phyloP scores from a whole-genome alignment of 2,329 filamentous ascomycete species.

The Diaporthe vaccinii region DNA sequence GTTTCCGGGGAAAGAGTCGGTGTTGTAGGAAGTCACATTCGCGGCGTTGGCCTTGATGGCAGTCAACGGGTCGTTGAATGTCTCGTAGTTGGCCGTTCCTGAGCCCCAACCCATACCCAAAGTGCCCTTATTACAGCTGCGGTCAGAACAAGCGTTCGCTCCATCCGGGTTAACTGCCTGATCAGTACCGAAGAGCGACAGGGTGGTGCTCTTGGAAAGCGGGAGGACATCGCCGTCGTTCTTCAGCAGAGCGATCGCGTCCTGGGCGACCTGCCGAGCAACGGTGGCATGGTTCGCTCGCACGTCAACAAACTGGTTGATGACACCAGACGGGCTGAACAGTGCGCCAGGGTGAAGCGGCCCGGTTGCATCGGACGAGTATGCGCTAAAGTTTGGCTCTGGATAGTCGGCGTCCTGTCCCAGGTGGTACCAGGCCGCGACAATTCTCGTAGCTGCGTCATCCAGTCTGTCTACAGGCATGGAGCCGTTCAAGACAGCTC shows the following conservation, averaged over 20 bases:
- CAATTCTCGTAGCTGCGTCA: constrained; percentile 67
- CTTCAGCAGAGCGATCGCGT: constrained; percentile 69
- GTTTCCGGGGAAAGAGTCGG: constrained; percentile 70
- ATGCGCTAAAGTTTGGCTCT: constrained; percentile 70
- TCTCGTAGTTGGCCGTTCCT: constrained; percentile 76
- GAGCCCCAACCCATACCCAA: constrained; percentile 82
- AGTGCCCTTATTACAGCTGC: constrained; percentile 77
- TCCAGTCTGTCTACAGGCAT: constrained; percentile 70
- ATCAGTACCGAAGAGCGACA: constrained; percentile 69
- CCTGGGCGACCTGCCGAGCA: constrained; percentile 67
- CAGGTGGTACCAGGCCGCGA: constrained; percentile 71
- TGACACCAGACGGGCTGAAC: constrained; percentile 70
- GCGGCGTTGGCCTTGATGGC: constrained; percentile 65
- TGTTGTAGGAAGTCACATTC: constrained; percentile 70
- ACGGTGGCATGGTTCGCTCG: constrained; percentile 65
- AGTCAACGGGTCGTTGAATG: constrained; percentile 75
- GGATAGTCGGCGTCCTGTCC: constrained; percentile 72
- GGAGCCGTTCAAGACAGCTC: constrained; percentile 68
- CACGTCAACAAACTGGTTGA: constrained; percentile 79
- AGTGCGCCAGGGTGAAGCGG: constrained; percentile 70
- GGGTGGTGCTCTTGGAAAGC: constrained; percentile 51
- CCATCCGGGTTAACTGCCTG: constrained; percentile 64
- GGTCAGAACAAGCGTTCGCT: constrained; percentile 75
- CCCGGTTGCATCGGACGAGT: constrained; percentile 68
- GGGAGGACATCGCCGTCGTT: constrained; percentile 75